Base-by-base conservation (phyloP, 2,329 filamentous ascomycete genomes). In the Chaetomiaceae sp. region DNA sequence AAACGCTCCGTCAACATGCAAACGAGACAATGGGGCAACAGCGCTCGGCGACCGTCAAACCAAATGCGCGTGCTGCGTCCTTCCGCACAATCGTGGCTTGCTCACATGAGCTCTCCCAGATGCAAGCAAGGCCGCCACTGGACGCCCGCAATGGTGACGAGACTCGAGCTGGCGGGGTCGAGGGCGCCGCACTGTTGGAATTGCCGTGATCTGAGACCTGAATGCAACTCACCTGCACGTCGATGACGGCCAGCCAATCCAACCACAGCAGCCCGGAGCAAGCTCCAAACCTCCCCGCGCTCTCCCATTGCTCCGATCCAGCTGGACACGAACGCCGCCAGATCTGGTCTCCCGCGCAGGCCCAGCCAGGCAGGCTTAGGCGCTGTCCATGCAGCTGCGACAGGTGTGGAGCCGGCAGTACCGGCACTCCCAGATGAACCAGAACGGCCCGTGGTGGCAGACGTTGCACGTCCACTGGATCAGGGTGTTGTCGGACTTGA, bases 351-450 rank as follows among this genome's bases (percentile, higher is more conserved):
- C 47, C 43, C 44, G 46, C 17, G 37, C 48, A 50, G 31, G 52
- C 40, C 55, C 44, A 19, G n/a, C n/a, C 39, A 25, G 8, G 20
- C 53, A 29, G 36, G 15, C 12, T 52, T 49, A 46, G 61, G 69
- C 70, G 54, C 66, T 73, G 56, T 79, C 72, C 43, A 76, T 75
- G 66, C 84, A 87, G 23, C 75, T 70, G 48, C 81, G 75, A 67
- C 84, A 87, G 27, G 80, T 76, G 69, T 86, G 83, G 47, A 85
- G 70, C 67, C 83, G 83, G 78, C 84, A 88, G 66, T 84, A 85
- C 57, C 77, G 74, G 71, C 84, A 88, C 68, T 87, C 82, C 59
- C 80, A 87, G 63, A 88, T 87, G 69, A 78, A 79, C 81, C 82
- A 86, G 68, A 83, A 79, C 47, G 83, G 83, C 1, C 83, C 83